Conservation (phyloP, 129 eudicot genomes). For the Pulicaria dysenterica region DNA sequence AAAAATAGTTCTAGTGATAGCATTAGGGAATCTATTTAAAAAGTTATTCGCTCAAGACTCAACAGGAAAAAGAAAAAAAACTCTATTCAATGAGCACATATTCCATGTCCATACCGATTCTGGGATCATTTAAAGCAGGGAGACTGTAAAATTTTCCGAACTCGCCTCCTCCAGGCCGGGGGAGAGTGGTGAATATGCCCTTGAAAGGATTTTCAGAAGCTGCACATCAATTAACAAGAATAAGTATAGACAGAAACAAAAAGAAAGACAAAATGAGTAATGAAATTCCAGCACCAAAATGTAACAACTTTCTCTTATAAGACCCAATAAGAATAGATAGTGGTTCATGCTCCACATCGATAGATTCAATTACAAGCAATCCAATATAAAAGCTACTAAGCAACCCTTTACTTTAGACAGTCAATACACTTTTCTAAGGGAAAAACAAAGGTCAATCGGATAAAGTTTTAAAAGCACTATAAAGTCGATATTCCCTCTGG, state of each 20-base stretch:
- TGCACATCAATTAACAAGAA: slow-evolving; percentile 33
- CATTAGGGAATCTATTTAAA: slow-evolving; percentile 2
- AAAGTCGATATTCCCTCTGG: slow-evolving; percentile 23
- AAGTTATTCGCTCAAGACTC: neutral
- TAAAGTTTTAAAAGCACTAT: slow-evolving; percentile 18
- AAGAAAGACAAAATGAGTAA: neutral
- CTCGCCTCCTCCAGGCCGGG: slow-evolving; percentile 97
- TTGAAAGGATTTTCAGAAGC: slow-evolving; percentile 89
- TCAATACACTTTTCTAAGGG: neutral
- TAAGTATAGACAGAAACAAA: neutral
- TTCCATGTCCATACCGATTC: slow-evolving; percentile 62
- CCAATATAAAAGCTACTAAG: slow-evolving; percentile 6
- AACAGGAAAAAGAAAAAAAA: neutral
- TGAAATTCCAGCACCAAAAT: slow-evolving; percentile 16
- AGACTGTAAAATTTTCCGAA: slow-evolving; percentile 97
- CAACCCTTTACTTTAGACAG: neutral
- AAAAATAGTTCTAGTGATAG: neutral
- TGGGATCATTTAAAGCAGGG: slow-evolving; percentile 94
- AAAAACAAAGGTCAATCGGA: slow-evolving; percentile 23
- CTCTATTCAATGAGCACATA: neutral
- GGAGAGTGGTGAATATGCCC: slow-evolving; percentile 80
- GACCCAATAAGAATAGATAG: neutral
- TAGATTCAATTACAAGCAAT: slow-evolving; percentile 22
- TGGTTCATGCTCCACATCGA: neutral
- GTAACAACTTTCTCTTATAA: slow-evolving; percentile 3